Conservation (phyloP, 768 basidiomycete genomes). For the Mycena polygramma region DNA sequence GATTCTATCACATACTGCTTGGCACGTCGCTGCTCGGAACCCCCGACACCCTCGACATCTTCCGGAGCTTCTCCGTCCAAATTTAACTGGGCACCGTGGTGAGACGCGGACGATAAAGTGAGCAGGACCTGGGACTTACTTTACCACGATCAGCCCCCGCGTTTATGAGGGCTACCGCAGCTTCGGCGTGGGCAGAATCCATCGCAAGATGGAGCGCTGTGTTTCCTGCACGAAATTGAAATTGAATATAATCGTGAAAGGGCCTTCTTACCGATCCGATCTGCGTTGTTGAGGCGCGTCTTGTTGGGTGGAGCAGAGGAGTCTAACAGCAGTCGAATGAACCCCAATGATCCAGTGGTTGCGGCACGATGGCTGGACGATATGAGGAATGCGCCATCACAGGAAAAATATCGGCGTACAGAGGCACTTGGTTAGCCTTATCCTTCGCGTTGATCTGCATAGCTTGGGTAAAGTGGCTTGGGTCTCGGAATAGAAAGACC, state of each 20-base stretch:
- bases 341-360: slow-evolving; percentile 93
- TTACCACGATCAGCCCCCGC: slow-evolving; percentile 94
- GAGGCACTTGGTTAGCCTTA: slow-evolving; percentile 91
- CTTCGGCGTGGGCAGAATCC: slow-evolving; percentile 95
- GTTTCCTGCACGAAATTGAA: slow-evolving; percentile 70
- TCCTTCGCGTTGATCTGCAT: slow-evolving; percentile 93
- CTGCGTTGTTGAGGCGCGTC: slow-evolving; percentile 87
- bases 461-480: slow-evolving; percentile 46
- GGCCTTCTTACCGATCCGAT: slow-evolving; percentile 75
- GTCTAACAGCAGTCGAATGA: slow-evolving; percentile 87
- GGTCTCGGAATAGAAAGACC: slow-evolving; percentile 55
- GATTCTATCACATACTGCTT: slow-evolving; percentile 80
- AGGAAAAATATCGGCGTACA: slow-evolving; percentile 64
- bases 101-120: slow-evolving; percentile 27
- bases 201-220: slow-evolving; percentile 97
- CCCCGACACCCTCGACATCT: slow-evolving; percentile 91
- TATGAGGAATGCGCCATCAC: slow-evolving; percentile 39
- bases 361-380: slow-evolving; percentile 89
- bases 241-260: slow-evolving; percentile 30
- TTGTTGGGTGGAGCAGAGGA: slow-evolving; percentile 83
- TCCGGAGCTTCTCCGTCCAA: slow-evolving; percentile 90
- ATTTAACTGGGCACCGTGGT: slow-evolving; percentile 70
- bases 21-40: slow-evolving; percentile 85
- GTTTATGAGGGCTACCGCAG: slow-evolving; percentile 91
- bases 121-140: slow-evolving; percentile 53